Evolutionary conservation across 1,139 yeast genomes (phyloP), one percentile per base, ranked within the genome.

Genomic region (Torulaspora pretoriensis): DNA sequence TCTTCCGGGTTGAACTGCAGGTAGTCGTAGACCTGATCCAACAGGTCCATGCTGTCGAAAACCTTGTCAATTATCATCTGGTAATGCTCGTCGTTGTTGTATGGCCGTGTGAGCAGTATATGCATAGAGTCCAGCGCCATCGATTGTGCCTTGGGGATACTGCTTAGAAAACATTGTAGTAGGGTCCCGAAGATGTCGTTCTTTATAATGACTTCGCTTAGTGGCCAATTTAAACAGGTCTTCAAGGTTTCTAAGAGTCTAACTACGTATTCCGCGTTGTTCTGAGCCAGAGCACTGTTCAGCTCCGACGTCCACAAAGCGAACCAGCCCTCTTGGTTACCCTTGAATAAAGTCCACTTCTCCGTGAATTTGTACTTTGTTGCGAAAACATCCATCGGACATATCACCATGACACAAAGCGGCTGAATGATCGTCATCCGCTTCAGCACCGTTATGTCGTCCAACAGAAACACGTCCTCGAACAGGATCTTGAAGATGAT

Each of bases 81-180:
- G 63, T 89, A 85, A 63, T 92, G 97, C 9, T 78, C 84, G 17
- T 75, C 74, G 39, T 77, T 74, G 30, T 74, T 68, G 62, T 87
- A 89, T n/a, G 77, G 75, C 59, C 97, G 77, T 1, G 96, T 88
- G 65, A 90, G 85, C 27, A 94, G 69, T 27, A 86, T 84, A 63
- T 92, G 97, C 52, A 92, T 73, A 59, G 97, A 88, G 63, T 92
- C 98, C 35, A 90, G 81, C 0, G 97, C 90, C 52, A 90, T 74
- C 0, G 89, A 84, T 59, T 87, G 83, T 44, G 92, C 77, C 51
- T 78, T 78, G 35, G 83, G 72, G 51, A 76, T 78, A 48, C 75
- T 75, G 28, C 83, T 78, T 9, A 81, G 71, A 43, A 90, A 70
- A 29, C 90, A 77, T 50, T 74, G 74, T 51, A 81, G 68, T 23